Conservation (phyloP, 352 stramenopile genomes). For the Pythium aquatile region DNA sequence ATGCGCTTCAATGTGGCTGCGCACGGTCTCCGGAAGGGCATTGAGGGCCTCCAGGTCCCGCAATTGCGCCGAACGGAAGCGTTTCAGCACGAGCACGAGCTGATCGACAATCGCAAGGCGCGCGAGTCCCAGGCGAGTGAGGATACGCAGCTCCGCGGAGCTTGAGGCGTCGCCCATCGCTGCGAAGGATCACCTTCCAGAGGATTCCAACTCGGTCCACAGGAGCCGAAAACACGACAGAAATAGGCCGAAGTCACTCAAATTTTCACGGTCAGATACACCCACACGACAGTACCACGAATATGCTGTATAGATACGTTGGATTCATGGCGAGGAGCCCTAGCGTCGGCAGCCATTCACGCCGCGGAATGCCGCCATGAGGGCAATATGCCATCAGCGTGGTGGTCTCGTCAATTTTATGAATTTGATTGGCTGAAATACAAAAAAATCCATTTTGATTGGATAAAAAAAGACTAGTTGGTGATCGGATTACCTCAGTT, state of each 20-base stretch:
- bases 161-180: neutral
- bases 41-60: slow-evolving; percentile 35
- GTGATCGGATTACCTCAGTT: neutral
- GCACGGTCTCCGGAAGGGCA: slow-evolving; percentile 13
- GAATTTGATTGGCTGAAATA: slow-evolving; percentile 2
- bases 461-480: neutral
- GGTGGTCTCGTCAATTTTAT: too few species aligned
- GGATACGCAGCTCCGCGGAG: slow-evolving; percentile 29
- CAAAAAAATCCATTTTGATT: neutral
- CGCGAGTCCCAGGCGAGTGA: slow-evolving; percentile 40
- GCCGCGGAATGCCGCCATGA: too few species aligned
- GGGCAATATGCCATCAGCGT: too few species aligned
- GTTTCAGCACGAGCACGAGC: slow-evolving; percentile 34
- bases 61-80: slow-evolving; percentile 48
- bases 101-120: slow-evolving; percentile 36
- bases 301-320: too few species aligned
- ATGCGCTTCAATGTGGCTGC: slow-evolving; percentile 35
- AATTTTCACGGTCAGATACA: neutral
- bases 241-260: neutral
- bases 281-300: too few species aligned
- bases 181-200: neutral
- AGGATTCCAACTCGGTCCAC: neutral
- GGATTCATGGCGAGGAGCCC: too few species aligned
- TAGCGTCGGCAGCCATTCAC: too few species aligned
- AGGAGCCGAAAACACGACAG: neutral